These are phyloP conservation scores for Bombardia bombarda DNA, from an alignment of 495 filamentous ascomycete genomes.

Conservation along the genomic window DNA sequence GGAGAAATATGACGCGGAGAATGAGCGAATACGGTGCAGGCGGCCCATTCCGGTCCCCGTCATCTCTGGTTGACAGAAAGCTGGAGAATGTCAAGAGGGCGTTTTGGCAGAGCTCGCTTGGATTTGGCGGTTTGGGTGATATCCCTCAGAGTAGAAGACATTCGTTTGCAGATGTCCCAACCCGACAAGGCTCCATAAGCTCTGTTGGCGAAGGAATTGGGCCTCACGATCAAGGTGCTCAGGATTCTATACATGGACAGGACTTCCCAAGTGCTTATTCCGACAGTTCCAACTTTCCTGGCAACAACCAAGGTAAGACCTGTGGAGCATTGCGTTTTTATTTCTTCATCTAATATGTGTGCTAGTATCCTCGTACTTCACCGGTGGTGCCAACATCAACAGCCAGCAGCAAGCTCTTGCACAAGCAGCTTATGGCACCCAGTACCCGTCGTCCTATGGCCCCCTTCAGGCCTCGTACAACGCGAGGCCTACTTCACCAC, in stretches of 20 bases:
- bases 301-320: slow-evolving; percentile 25
- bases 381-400: slow-evolving; percentile 21
- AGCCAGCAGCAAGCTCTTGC: slow-evolving; percentile 31
- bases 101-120: slow-evolving; percentile 82
- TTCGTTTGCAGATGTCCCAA: slow-evolving; percentile 79
- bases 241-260: slow-evolving; percentile 30
- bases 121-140: slow-evolving; percentile 63
- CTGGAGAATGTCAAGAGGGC: slow-evolving; percentile 72
- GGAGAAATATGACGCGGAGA: slow-evolving; percentile 45
- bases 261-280: slow-evolving; percentile 25
- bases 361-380: slow-evolving; percentile 42
- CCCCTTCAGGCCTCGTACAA: slow-evolving; percentile 48
- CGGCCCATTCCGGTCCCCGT: slow-evolving; percentile 46
- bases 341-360: slow-evolving; percentile 16
- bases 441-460: slow-evolving; percentile 31
- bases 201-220: slow-evolving; percentile 49
- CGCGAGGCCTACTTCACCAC: slow-evolving; percentile 45
- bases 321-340: neutral
- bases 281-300: slow-evolving; percentile 24
- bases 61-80: slow-evolving; percentile 58
- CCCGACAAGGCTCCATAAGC: slow-evolving; percentile 62
- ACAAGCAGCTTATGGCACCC: slow-evolving; percentile 29
- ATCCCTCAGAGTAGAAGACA: slow-evolving; percentile 83
- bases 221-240: slow-evolving; percentile 32
- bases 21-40: slow-evolving; percentile 57